phyloP scores from a whole-genome alignment of 2,329 filamentous ascomycete genomes.

The Calonectria pseudoreteaudii region DNA sequence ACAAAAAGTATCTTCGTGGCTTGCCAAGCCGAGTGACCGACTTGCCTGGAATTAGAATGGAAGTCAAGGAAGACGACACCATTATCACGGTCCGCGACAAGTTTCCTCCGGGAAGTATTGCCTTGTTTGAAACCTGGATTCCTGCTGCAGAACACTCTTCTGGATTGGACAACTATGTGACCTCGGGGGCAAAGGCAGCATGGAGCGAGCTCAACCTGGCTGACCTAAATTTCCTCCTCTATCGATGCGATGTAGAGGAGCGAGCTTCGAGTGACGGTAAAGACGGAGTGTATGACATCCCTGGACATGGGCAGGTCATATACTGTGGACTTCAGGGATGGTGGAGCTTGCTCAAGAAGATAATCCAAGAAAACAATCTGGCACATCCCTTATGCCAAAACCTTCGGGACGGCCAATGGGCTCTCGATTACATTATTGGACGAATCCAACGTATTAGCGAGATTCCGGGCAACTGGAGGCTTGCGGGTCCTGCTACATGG shows the following conservation, averaged over 20 bases:
- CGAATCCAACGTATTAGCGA: conserved; percentile 80
- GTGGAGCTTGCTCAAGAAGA: conserved; percentile 90
- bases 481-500: conserved; percentile 80
- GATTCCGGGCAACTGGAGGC: conserved; percentile 68
- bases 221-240: conserved; percentile 92
- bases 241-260: conserved; percentile 91
- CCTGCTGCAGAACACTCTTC: conserved; percentile 86
- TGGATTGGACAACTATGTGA: conserved; percentile 88
- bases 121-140: conserved; percentile 96
- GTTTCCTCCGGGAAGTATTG: conserved; percentile 94
- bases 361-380: conserved; percentile 90
- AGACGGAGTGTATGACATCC: conserved; percentile 91
- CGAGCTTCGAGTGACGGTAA: conserved; percentile 80
- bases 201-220: conserved; percentile 80
- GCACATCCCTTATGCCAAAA: conserved; percentile 95
- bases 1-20: conserved; percentile 80
- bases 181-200: conserved; percentile 81
- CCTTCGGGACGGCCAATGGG: conserved; percentile 91
- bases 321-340: conserved; percentile 98
- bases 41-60: conserved; percentile 78
- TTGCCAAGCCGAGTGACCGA: conserved; percentile 86
- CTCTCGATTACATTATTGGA: conserved; percentile 86
- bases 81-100: conserved; percentile 83
- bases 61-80: conserved; percentile 79
- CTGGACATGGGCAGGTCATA: conserved; percentile 84